phyloP scores from a whole-genome alignment of 306 rosid genomes.

The peach (Prunus persica) region Prunus_persica_NCBIv2 NC_034016.1:2590001-2590500 shows the following conservation, averaged over 20 bases:
- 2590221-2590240: conserved; percentile 27
- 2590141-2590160: background rate
- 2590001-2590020: background rate
- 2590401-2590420: conserved; percentile 40
- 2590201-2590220: background rate
- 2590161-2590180: too few relatives aligned
- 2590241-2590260: conserved; percentile 35
- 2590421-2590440: conserved; percentile 26
- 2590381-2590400: conserved; percentile 28
- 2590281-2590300: background rate
- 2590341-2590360: conserved; percentile 41
- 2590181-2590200: too few relatives aligned
- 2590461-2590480: conserved; percentile 57
- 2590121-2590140: background rate
- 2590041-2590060: background rate
- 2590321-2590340: conserved; percentile 59
- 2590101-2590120: background rate
- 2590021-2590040: conserved; percentile 7
- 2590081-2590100: background rate
- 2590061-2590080: conserved; percentile 6
- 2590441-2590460: conserved; percentile 32
- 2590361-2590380: conserved; percentile 46
- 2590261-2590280: conserved; percentile 8
- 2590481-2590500: conserved; percentile 45
- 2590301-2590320: conserved; percentile 33